Conservation (phyloP, 208 protist species). For the Chromosphaera perkinsii region DNA sequence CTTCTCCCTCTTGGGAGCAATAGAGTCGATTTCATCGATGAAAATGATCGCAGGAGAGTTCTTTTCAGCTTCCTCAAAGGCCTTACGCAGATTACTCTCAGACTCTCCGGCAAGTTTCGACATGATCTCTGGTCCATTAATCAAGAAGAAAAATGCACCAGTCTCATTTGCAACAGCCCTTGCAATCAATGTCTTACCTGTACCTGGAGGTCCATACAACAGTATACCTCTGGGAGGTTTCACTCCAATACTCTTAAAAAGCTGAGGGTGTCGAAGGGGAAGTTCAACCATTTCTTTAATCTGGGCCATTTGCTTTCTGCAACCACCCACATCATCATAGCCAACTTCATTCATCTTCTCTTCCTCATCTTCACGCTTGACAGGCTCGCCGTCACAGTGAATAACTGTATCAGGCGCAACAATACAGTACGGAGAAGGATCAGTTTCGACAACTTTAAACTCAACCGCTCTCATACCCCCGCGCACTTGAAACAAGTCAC, state of each 20-base stretch:
- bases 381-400: conserved; percentile 98
- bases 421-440: conserved; percentile 94
- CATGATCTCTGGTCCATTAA: conserved; percentile 99
- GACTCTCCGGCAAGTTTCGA: conserved; percentile 99
- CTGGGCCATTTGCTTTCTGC: conserved; percentile 94
- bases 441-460: conserved; percentile 99
- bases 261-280: conserved; percentile 93
- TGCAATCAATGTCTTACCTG: conserved; percentile 99
- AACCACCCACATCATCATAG: conserved; percentile 99
- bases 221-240: conserved; percentile 91
- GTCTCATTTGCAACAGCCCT: conserved; percentile 99
- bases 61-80: conserved; percentile 99
- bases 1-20: conserved; percentile 98
- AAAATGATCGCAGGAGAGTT: conserved; percentile 99
- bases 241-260: conserved; percentile 97
- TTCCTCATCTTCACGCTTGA: conserved; percentile 98
- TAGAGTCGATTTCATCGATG: conserved; percentile 99
- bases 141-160: conserved; percentile 99
- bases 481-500: conserved; percentile 89
- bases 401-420: conserved; percentile 97
- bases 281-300: conserved; percentile 99
- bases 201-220: conserved; percentile 97
- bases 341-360: conserved; percentile 57
- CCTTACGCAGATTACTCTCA: conserved; percentile 97
- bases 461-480: conserved; percentile 97